phyloP scores from a whole-genome alignment of 108 stramenopile genomes.

The Stephanodiscus triporus region DNA sequence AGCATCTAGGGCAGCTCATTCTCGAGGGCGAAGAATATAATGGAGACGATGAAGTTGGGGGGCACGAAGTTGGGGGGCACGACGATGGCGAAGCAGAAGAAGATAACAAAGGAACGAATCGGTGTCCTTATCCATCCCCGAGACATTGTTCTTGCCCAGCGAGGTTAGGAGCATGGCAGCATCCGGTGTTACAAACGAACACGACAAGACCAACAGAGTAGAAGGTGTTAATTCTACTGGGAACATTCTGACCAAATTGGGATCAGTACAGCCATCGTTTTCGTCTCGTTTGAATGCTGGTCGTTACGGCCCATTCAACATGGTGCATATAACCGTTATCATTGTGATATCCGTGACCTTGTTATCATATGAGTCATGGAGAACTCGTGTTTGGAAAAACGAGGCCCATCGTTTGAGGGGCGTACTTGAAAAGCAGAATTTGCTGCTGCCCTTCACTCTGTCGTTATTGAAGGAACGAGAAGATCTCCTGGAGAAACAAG shows the following conservation, averaged over 20 bases:
- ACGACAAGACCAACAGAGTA: neutral
- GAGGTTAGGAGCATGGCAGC: neutral
- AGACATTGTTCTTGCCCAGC: neutral
- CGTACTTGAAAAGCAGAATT: neutral
- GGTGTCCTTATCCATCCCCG: neutral
- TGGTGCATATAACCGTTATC: neutral
- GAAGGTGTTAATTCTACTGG: no score
- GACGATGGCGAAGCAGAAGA: neutral
- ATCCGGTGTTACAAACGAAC: neutral
- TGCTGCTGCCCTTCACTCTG: neutral
- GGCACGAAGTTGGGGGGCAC: neutral
- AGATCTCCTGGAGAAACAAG: neutral
- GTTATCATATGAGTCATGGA: neutral
- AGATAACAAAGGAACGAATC: neutral
- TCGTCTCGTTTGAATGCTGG: neutral
- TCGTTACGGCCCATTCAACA: neutral
- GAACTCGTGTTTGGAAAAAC: neutral
- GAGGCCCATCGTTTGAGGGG: neutral
- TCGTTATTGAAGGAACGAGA: constrained; percentile 1
- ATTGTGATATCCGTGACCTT: neutral
- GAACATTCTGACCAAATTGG: no score
- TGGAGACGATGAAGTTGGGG: neutral
- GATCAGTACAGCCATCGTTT: no score
- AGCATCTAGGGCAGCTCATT: neutral
- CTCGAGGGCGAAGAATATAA: neutral